phyloP scores from a whole-genome alignment of 306 rosid genomes.

The Quillaja saponaria region DNA sequence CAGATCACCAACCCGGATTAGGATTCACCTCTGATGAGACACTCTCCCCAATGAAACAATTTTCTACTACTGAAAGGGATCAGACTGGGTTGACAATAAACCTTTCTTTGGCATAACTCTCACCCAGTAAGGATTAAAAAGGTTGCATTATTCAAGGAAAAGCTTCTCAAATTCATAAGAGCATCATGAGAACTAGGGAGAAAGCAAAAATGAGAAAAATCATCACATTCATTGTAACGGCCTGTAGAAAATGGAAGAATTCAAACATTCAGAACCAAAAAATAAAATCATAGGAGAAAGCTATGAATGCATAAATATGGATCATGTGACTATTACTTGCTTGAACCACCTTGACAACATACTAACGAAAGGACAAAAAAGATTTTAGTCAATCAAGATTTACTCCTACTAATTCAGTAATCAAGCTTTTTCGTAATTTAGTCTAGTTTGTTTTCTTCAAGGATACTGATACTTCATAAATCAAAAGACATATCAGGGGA shows the following conservation, averaged over 20 bases:
- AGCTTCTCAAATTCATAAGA: constrained; percentile 33
- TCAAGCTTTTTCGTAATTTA: neutral
- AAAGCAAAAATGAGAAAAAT: constrained; percentile 45
- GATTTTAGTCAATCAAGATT: too few species aligned
- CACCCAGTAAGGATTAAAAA: constrained; percentile 25
- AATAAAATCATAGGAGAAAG: neutral
- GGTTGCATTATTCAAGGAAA: constrained; percentile 29
- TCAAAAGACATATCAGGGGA: neutral
- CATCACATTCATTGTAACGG: constrained; percentile 35
- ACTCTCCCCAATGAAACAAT: constrained; percentile 20
- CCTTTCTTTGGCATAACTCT: constrained; percentile 22
- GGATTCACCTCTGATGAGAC: constrained; percentile 28
- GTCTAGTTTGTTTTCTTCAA: neutral
- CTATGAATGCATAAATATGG: neutral
- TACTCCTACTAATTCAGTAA: neutral
- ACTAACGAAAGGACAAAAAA: neutral
- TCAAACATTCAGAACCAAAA: neutral
- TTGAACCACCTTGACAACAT: too few species aligned
- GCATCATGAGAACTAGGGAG: constrained; percentile 42
- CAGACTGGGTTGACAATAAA: constrained; percentile 32
- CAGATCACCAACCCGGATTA: constrained; percentile 37
- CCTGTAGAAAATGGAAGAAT: constrained; percentile 51
- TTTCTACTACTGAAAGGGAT: constrained; percentile 27
- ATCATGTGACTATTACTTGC: neutral
- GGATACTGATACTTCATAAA: constrained; percentile 1